Base-by-base conservation (phyloP, 148 eudicot species). In the Talinum fruticosum region DNA sequence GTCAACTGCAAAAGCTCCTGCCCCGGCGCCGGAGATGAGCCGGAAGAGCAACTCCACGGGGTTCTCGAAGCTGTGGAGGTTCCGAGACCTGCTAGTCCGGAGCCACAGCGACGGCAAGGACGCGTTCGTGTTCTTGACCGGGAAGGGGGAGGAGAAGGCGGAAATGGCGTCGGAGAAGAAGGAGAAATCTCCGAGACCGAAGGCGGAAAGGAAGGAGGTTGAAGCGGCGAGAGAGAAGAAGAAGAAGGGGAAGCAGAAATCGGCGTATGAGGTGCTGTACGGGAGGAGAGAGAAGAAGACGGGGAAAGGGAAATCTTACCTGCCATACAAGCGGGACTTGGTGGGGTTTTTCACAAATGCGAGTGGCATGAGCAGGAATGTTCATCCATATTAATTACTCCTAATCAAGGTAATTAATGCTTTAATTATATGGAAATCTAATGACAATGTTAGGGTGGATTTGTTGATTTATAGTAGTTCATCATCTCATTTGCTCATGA, bases 1-100 rank as follows among this genome's bases (percentile, higher is more conserved):
- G 65, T 79, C 79, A 26, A 70, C 78, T 72, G 84, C 76, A 41
- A 23, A 57, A 14, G 14, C 36, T 49, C n/a, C 44, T 38, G 44
- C 5, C 8, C 71, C 80, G 47, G 53, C 84, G 67, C 84, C 84
- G 78, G 88, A 88, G 73, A 53, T 80, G 28, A 88, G 93, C 41
- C 85, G 85, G 80, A 96, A 96, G 86, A 91, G 99, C 78, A 93
- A 88, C 76, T 96, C 99, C 41, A 96, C 99, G 15, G 99, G 99
- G 21, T 96, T 96, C 74, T 96, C 99, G 24, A 91, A 90, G 85
- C 66, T 93, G 1, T 85, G 94, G 88, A 85, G 88, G 81, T 83
- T 96, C 41, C 83, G 85, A 44, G 99, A 95, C 1, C 59, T 88
- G 71, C 23, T 84, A 6, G 53, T 71, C 28, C 78, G 99, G 80